Base-by-base conservation (phyloP, 2,329 filamentous ascomycete genomes). In the Aureobasidium sp. region DNA sequence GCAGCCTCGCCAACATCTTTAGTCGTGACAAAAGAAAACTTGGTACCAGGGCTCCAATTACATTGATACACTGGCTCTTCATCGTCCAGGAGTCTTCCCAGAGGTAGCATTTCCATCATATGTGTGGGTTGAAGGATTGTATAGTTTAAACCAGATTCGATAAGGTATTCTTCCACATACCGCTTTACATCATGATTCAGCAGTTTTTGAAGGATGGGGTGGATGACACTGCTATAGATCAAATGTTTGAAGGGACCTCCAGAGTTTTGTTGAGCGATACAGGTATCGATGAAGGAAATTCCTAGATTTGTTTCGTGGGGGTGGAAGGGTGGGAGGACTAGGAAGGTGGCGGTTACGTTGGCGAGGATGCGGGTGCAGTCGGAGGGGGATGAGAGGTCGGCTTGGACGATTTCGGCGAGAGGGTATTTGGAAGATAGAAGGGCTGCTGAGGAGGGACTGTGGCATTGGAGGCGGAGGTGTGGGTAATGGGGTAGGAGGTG, bases 121-220 rank as follows among this genome's bases (percentile, higher is more conserved):
- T 70, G 70, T 0, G 66, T 69, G 3, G 73, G 73, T 64, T 74
- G 71, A 8, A 76, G 36, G 60, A 75, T 71, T 3, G 73, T 76
- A 51, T 69, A 74, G 36, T 66, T 65, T 3, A 75, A 64, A 6
- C 66, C 67, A 42, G 67, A 70, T 60, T 74, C 71, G 32, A 73
- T 71, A 3, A 76, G 64, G 29, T 69, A 66, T 62, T 76, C 72
- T 62, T 76, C 74, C 29, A 74, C 61, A 36, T 68, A 63, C 11
- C 69, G 66, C 53, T 75, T 75, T 63, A 66, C 67, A 61, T 72
- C 73, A 53, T 76, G 74, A 62, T 74, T 73, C 58, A 72, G 64
- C 65, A 76, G 68, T 60, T 72, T 73, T 34, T 68, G 67, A 8
- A 74, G 62, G 60, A 71, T 69, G 0, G 72, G 68, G 59, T 71